Conservation (phyloP, 371 early-diverging fungal species). For the Mucor sp. region DNA sequence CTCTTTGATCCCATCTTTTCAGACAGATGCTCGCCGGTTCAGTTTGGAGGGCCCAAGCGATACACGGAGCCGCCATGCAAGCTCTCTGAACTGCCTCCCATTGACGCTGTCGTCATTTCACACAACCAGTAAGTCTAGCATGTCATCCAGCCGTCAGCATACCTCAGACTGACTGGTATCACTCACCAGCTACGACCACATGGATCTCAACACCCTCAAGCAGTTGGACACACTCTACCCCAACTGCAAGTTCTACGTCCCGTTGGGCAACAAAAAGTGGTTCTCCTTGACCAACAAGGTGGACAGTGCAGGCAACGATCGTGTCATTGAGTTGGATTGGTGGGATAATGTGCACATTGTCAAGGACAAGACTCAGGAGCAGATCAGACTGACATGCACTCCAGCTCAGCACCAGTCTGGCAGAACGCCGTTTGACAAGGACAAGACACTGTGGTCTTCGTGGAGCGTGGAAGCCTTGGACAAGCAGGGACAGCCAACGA, state of each 20-base stretch:
- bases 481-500: constrained; percentile 21
- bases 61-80: constrained; percentile 67
- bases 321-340: constrained; percentile 76
- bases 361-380: constrained; percentile 16
- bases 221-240: constrained; percentile 46
- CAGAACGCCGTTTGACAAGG: constrained; percentile 63
- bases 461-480: constrained; percentile 59
- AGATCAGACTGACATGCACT: constrained; percentile 60
- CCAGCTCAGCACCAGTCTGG: constrained; percentile 82
- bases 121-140: constrained; percentile 61
- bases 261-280: constrained; percentile 73
- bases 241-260: constrained; percentile 65
- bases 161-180: not conserved
- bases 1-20: constrained; percentile 79
- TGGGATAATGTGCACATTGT: constrained; percentile 64
- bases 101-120: constrained; percentile 74
- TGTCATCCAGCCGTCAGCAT: no score
- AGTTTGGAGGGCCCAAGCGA: constrained; percentile 68
- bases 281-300: constrained; percentile 40
- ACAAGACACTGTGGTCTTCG: constrained; percentile 77
- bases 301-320: constrained; percentile 39
- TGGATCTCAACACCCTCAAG: constrained; percentile 64
- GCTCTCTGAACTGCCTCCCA: constrained; percentile 62
- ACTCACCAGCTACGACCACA: constrained; percentile 66
- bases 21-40: constrained; percentile 67